Conservation (phyloP, 2,329 filamentous ascomycete genomes). For the Basipetospora chlamydospora region DNA sequence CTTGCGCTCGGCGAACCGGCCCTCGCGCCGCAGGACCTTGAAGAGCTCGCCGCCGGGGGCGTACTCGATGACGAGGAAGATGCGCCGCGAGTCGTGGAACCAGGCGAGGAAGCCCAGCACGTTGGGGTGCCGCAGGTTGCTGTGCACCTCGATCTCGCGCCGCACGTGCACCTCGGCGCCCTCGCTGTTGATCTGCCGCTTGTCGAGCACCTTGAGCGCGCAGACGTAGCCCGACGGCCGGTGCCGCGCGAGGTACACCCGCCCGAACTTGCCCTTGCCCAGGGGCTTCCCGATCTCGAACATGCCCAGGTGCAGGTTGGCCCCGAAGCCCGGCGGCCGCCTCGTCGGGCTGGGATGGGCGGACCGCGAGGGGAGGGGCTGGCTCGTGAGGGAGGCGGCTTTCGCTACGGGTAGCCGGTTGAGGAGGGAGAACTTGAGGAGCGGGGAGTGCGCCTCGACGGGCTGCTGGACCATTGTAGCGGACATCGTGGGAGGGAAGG, state of each 20-base stretch:
- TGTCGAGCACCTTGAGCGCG: conserved; percentile 74
- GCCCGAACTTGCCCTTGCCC: conserved; percentile 78
- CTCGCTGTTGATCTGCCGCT: conserved; percentile 63
- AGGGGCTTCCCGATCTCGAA: conserved; percentile 78
- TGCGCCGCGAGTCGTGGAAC: conserved; percentile 77
- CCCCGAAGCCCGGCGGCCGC: too few relatives aligned
- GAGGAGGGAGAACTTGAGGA: too few relatives aligned
- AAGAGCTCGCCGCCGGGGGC: conserved; percentile 76
- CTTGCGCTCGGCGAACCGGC: conserved; percentile 71
- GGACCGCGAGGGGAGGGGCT: too few relatives aligned
- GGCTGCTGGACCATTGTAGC: too few relatives aligned
- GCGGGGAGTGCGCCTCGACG: too few relatives aligned
- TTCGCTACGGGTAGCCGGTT: too few relatives aligned
- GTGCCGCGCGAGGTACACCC: conserved; percentile 73
- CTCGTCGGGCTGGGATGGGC: too few relatives aligned
- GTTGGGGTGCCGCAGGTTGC: conserved; percentile 72
- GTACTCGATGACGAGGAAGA: conserved; percentile 78
- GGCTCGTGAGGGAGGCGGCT: too few relatives aligned
- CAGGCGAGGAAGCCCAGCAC: conserved; percentile 71
- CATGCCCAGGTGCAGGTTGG: conserved; percentile 71
- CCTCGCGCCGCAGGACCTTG: conserved; percentile 67
- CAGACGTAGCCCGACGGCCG: conserved; percentile 67
- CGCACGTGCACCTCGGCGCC: conserved; percentile 72
- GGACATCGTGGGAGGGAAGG: too few relatives aligned
- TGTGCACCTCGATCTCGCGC: conserved; percentile 79